phyloP scores from a whole-genome alignment of 768 basidiomycete species.

The Leccinum longicurvipes region DNA sequence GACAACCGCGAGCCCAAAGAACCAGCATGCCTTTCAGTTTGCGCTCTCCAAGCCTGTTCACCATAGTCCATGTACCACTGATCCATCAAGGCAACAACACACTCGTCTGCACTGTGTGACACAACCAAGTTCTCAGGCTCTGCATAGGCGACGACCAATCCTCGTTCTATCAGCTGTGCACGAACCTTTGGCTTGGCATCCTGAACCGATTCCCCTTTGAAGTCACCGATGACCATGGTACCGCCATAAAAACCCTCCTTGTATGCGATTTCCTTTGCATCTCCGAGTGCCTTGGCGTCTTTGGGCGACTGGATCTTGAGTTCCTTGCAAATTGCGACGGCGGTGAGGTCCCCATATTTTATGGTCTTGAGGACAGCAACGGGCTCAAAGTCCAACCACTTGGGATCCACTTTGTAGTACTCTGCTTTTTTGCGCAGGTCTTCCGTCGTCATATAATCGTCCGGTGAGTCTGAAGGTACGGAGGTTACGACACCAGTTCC shows the following conservation, averaged over 20 bases:
- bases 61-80: slow-evolving; percentile 99
- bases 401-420: slow-evolving; percentile 90
- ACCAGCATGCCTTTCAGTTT: slow-evolving; percentile 70
- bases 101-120: slow-evolving; percentile 92
- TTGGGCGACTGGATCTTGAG: slow-evolving; percentile 95
- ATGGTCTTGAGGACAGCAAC: slow-evolving; percentile 86
- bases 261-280: slow-evolving; percentile 97
- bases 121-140: slow-evolving; percentile 92
- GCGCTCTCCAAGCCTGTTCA: slow-evolving; percentile 81
- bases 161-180: slow-evolving; percentile 72
- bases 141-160: slow-evolving; percentile 85
- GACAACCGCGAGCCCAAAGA: neutral
- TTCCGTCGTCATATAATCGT: slow-evolving; percentile 86
- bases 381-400: slow-evolving; percentile 83
- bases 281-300: slow-evolving; percentile 87
- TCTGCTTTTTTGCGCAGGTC: slow-evolving; percentile 96
- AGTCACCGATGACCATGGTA: slow-evolving; percentile 87
- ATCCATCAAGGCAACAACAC: slow-evolving; percentile 96
- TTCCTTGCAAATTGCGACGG: slow-evolving; percentile 77
- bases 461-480: slow-evolving; percentile 97
- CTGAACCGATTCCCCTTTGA: slow-evolving; percentile 82
- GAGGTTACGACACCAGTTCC: slow-evolving; percentile 98
- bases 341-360: slow-evolving; percentile 89
- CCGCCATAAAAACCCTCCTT: slow-evolving; percentile 98
- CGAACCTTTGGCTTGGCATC: slow-evolving; percentile 91